Evolutionary conservation across 1,284 basidiomycete species (phyloP).

Genomic region (Amylostereum areolatum): DNA sequence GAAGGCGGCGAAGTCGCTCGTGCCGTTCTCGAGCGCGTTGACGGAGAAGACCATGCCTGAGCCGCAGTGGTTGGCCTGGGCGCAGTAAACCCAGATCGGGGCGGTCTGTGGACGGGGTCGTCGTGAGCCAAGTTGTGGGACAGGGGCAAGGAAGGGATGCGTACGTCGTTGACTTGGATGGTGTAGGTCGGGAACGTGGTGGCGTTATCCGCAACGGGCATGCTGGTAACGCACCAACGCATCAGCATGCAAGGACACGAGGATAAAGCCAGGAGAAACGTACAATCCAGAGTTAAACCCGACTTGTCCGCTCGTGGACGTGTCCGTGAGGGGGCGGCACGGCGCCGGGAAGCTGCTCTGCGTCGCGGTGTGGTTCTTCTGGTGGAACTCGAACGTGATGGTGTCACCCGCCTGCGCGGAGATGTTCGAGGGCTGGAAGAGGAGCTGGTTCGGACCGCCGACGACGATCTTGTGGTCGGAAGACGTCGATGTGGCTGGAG

Average conservation of each 20-base stretch:
- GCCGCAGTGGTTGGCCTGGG: constrained; percentile 46
- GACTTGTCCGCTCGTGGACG: constrained; percentile 40
- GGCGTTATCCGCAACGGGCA: constrained; percentile 39
- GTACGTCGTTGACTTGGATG: constrained; percentile 49
- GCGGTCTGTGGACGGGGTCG: constrained; percentile 22
- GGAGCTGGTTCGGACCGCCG: constrained; percentile 38
- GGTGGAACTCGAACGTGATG: constrained; percentile 54
- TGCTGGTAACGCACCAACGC: constrained; percentile 24
- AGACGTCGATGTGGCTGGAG: not conserved
- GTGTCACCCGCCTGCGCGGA: constrained; percentile 52
- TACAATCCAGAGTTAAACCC: constrained; percentile 63
- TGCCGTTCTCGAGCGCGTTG: constrained; percentile 48
- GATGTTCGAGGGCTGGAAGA: constrained; percentile 51
- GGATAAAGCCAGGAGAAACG: constrained; percentile 18
- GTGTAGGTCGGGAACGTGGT: constrained; percentile 48
- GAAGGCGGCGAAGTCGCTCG: constrained; percentile 56
- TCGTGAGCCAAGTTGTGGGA: not conserved
- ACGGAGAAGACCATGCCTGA: constrained; percentile 62
- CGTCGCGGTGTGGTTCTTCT: constrained; percentile 45
- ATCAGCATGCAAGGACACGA: not conserved
- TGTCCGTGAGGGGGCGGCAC: constrained; percentile 41
- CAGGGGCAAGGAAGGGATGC: constrained; percentile 12
- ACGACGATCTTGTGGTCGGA: constrained; percentile 45
- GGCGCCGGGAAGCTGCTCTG: constrained; percentile 53
- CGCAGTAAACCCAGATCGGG: constrained; percentile 41